Percentiles rank a stretch among this genome's conserved stretches.
These are phyloP conservation scores for Tulasnella sp. DNA, from an alignment of 768 basidiomycete genomes.

Conservation along the genomic window DNA sequence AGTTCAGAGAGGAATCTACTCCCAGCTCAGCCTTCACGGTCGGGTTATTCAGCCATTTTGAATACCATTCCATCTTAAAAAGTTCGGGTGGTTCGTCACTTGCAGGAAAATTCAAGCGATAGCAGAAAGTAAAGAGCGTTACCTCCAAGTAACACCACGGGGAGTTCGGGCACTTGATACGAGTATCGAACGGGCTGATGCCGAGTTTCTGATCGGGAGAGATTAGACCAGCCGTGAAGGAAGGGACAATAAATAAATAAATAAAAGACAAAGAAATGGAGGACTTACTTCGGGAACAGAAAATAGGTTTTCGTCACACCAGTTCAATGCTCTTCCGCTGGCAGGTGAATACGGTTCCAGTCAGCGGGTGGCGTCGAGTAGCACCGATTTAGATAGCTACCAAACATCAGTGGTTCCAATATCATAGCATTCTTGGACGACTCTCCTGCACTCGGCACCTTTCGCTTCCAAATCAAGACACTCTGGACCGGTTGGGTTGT, in stretches of 20 bases:
- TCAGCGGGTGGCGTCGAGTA: neutral
- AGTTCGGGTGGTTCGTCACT: neutral
- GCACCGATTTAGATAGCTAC: constrained; percentile 7
- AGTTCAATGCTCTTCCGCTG: neutral
- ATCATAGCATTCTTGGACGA: constrained; percentile 67
- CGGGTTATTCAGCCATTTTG: constrained; percentile 77
- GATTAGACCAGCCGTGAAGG: neutral
- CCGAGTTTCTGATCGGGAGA: constrained; percentile 48
- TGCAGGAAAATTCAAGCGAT: neutral
- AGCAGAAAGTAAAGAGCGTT: neutral
- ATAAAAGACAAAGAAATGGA: neutral
- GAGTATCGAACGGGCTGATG: constrained; percentile 85
- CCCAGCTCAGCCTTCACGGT: constrained; percentile 75
- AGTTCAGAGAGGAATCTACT: constrained; percentile 55
- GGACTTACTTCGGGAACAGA: neutral
- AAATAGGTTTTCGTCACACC: neutral
- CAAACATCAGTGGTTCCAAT: constrained; percentile 53
- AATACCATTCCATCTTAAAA: constrained; percentile 72
- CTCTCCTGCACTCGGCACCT: constrained; percentile 64
- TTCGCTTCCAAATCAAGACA: constrained; percentile 61
- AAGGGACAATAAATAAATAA: too few relatives aligned
- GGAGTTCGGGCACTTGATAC: constrained; percentile 60
- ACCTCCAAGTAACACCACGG: constrained; percentile 58
- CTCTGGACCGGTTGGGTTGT: constrained; percentile 56
- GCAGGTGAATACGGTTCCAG: neutral